These are phyloP conservation scores for Fragilaria radians DNA, from an alignment of 108 stramenopile genomes.

Conservation along the genomic window DNA sequence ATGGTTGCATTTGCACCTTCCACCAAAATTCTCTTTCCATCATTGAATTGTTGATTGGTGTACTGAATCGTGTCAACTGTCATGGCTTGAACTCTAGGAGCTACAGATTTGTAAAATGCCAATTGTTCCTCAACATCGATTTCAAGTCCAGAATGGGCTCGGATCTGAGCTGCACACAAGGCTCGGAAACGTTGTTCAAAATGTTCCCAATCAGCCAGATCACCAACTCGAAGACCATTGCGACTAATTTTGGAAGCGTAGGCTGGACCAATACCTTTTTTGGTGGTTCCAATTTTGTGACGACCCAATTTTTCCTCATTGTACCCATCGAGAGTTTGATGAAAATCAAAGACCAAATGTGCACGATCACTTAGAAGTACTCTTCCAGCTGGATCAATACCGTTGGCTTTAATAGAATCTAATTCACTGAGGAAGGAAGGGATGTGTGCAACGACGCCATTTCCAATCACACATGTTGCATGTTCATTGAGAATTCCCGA, in stretches of 20 bases:
- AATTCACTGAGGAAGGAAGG: slow-evolving; percentile 93
- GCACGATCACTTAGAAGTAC: slow-evolving; percentile 94
- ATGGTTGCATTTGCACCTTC: slow-evolving; percentile 99
- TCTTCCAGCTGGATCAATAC: slow-evolving; percentile 75
- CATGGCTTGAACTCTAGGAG: slow-evolving; percentile 61
- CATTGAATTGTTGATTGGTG: slow-evolving; percentile 74
- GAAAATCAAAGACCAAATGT: slow-evolving; percentile 98
- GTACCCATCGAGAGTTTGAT: slow-evolving; percentile 91
- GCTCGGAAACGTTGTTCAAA: slow-evolving; percentile 88
- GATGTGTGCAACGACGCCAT: slow-evolving; percentile 96
- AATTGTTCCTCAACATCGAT: slow-evolving; percentile 89
- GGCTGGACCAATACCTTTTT: slow-evolving; percentile 98
- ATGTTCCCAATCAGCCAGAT: slow-evolving; percentile 73
- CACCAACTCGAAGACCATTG: slow-evolving; percentile 98
- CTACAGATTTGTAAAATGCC: slow-evolving; percentile 78
- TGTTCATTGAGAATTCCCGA: slow-evolving; percentile 91
- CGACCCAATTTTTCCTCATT: slow-evolving; percentile 71
- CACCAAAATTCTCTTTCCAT: slow-evolving; percentile 90
- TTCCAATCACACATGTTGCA: slow-evolving; percentile 91
- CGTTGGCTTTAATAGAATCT: slow-evolving; percentile 62
- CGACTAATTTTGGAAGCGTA: slow-evolving; percentile 95
- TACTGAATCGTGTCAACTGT: slow-evolving; percentile 90
- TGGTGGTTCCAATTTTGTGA: slow-evolving; percentile 95
- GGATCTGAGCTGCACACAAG: slow-evolving; percentile 69
- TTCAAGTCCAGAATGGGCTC: slow-evolving; percentile 67